Evolutionary conservation across 2,329 filamentous ascomycete genomes (phyloP), one percentile per base, ranked within the genome.

Genomic region (Ophiocordyceps unilateralis): DNA sequence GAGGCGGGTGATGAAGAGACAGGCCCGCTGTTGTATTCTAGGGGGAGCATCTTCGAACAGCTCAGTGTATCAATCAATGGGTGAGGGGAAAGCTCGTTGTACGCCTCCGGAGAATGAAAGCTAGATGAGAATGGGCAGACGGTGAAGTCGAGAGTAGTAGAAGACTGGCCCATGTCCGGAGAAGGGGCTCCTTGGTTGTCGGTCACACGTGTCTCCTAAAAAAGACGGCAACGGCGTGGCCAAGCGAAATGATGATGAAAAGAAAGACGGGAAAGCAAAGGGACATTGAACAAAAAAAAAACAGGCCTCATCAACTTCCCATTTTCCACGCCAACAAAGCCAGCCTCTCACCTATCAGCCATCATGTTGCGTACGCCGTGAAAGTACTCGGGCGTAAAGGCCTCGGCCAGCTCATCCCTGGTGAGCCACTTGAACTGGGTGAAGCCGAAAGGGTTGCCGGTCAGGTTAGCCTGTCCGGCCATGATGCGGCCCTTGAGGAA

Each of bases 401-500:
- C 68, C 51, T 76, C 66, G 59, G 80, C 60, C 44, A 96, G 71
- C 72, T 98, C 91, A 48, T 94, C 85, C 61, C 82, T 88, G 21
- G 84, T 81, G 55, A 96, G 63, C 91, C 91, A 98, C 65, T 83
- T 78, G 67, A 91, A 98, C 59, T 95, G 86, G 43, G 71, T 69
- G 43, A 91, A 68, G 6, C 81, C 83, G 44, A 83, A 72, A 47
- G 68, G 66, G 64, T 91, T 94, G 46, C 68, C 69, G 48, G 68
- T 67, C 42, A 96, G 62, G 60, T 94, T 75, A 24, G 82, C 86
- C 65, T 96, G 91, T n/a, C 91, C 91, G 28, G 88, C 86, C 83
- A 96, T 85, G 60, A 98, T 96, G 49, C 91, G 77, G 41, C 78
- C 84, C 70, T 96, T 96, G 69, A 96, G 76, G 72, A 93, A 95